Conservation (phyloP, 2,329 filamentous ascomycete species). For the Trichoderma citrinoviride region DNA sequence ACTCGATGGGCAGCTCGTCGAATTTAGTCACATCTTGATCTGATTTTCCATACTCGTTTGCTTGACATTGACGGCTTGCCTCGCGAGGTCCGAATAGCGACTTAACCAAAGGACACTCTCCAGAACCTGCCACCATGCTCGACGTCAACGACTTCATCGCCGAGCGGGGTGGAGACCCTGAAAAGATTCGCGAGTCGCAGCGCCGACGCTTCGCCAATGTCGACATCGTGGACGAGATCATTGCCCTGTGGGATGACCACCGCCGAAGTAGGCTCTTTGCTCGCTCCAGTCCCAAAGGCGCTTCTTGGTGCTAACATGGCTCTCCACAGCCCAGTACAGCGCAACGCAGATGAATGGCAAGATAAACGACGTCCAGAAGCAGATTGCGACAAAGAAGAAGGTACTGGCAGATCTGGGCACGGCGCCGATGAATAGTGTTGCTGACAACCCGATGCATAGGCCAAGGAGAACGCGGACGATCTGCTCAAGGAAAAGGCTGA, state of each 20-base stretch:
- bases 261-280: conserved; percentile 57
- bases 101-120: background rate
- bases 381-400: conserved; percentile 91
- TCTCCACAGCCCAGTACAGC: conserved; percentile 60
- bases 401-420: conserved; percentile 36
- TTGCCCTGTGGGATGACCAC: conserved; percentile 81
- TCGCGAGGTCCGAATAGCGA: background rate
- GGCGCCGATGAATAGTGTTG: background rate
- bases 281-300: conserved; percentile 14
- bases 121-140: conserved; percentile 55
- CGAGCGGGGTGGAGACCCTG: conserved; percentile 87
- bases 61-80: background rate
- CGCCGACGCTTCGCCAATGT: conserved; percentile 75
- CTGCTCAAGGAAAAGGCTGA: conserved; percentile 74
- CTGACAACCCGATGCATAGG: conserved; percentile 40
- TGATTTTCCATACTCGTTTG: no score
- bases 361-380: conserved; percentile 87
- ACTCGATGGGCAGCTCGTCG: background rate
- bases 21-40: background rate
- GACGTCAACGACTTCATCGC: conserved; percentile 76
- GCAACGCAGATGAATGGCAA: conserved; percentile 77
- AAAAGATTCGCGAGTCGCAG: conserved; percentile 90
- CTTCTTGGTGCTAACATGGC: background rate
- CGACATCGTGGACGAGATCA: conserved; percentile 86
- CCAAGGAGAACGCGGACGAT: conserved; percentile 82